These are phyloP conservation scores for Syzygium jambos DNA, from an alignment of 345 rosid genomes.

Conservation along the genomic window DNA sequence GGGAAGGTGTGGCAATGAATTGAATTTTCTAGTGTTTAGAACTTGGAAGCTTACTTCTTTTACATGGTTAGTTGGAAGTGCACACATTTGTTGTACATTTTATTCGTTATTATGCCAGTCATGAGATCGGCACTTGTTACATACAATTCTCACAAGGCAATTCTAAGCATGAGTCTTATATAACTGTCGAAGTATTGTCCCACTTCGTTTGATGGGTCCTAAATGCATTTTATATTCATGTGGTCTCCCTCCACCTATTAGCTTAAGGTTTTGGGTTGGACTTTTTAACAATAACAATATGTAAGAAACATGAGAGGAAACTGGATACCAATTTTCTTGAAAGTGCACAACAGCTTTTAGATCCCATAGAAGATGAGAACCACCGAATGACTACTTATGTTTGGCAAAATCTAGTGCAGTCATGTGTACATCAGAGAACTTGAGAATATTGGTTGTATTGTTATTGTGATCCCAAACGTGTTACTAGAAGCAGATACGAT, in stretches of 20 bases:
- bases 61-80: not conserved
- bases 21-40: not conserved
- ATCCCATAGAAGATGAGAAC: not conserved
- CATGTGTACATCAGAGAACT: not conserved
- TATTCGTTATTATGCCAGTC: not conserved
- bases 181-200: not conserved
- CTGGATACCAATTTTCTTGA: not conserved
- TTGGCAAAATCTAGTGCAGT: not conserved
- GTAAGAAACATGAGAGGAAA: not conserved
- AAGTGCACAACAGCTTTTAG: not conserved
- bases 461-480: not conserved
- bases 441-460: not conserved
- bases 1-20: constrained; percentile 48
- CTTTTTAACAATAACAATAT: not conserved
- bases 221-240: too few relatives aligned
- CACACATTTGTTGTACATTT: not conserved
- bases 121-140: not conserved
- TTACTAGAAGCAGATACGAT: not conserved
- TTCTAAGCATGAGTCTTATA: not conserved
- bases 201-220: too few relatives aligned
- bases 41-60: not conserved
- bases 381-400: not conserved
- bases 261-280: too few relatives aligned
- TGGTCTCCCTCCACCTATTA: too few relatives aligned
- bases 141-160: not conserved